Evolutionary conservation across 23 red algal genomes (phyloP).

Genomic region (Gracilariopsis chorda): DNA sequence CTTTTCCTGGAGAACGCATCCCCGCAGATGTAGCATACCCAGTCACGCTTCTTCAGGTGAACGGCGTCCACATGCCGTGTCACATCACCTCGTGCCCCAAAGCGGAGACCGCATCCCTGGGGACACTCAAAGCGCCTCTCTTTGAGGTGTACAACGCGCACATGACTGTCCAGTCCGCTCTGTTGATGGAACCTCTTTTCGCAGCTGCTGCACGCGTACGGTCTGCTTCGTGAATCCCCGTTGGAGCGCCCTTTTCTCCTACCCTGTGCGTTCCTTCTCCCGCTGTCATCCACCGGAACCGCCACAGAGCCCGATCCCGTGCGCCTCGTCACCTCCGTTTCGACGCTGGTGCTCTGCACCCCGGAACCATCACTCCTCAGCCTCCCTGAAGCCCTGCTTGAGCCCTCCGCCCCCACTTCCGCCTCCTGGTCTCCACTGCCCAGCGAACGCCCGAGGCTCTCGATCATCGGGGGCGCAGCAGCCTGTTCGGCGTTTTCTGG

Average conservation of each 20-base stretch:
- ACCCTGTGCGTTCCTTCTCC: no score
- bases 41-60: neutral
- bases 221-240: neutral
- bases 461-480: no score
- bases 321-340: no score
- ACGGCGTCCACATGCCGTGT: slow-evolving; percentile 17
- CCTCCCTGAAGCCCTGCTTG: no score
- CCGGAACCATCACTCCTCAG: no score
- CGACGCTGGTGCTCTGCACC: no score
- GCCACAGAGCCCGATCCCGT: no score
- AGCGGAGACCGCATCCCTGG: neutral
- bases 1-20: neutral
- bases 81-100: slow-evolving; percentile 20
- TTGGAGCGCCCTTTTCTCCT: neutral
- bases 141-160: neutral
- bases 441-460: no score
- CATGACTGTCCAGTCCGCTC: slow-evolving; percentile 2
- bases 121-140: slow-evolving; percentile 14
- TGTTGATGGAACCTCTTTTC: slow-evolving; percentile 1
- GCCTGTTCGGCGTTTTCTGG: no score
- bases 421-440: no score
- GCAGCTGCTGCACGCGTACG: neutral
- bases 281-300: no score
- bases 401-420: no score
- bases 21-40: slow-evolving; percentile 8